Evolutionary conservation across 202 grass and related monocot genomes (phyloP).

Genomic region (Setaria viridis): DNA sequence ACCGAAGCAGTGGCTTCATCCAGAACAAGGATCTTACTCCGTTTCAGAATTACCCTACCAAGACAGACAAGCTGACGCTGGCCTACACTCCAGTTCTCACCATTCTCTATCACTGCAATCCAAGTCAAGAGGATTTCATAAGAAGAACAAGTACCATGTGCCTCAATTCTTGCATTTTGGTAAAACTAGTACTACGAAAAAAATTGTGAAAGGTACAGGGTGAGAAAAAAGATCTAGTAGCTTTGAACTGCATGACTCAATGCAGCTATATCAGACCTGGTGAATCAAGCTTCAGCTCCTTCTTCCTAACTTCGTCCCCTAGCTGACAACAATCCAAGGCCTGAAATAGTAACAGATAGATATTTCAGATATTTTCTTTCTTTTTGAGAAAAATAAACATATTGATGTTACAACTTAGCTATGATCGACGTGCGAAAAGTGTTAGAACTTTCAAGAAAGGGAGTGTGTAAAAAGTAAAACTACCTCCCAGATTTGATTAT

Average conservation of each 20-base stretch:
- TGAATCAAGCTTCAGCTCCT: conserved; percentile 64
- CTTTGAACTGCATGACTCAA: background rate
- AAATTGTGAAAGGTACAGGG: background rate
- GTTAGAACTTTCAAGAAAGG: background rate
- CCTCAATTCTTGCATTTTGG: background rate
- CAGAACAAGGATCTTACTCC: conserved; percentile 66
- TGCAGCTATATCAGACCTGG: conserved; percentile 28
- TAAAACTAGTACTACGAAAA: background rate
- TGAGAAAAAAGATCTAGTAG: background rate
- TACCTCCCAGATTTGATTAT: conserved; percentile 74
- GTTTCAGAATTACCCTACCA: conserved; percentile 63
- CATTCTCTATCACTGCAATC: conserved; percentile 56
- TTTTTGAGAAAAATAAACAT: background rate
- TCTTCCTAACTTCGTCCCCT: conserved; percentile 68
- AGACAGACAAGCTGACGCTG: conserved; percentile 73
- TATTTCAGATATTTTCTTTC: background rate
- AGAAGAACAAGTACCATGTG: background rate
- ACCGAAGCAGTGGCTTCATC: conserved; percentile 76
- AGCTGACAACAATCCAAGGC: conserved; percentile 68
- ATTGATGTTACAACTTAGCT: background rate
- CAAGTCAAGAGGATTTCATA: conserved; percentile 7
- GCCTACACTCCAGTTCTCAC: conserved; percentile 74
- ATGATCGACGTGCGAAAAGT: background rate
- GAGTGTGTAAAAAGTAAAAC: background rate
- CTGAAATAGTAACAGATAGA: conserved; percentile 18